Base-by-base conservation (phyloP, 441 rosid genomes). In the Brassica hybrid region DNA sequence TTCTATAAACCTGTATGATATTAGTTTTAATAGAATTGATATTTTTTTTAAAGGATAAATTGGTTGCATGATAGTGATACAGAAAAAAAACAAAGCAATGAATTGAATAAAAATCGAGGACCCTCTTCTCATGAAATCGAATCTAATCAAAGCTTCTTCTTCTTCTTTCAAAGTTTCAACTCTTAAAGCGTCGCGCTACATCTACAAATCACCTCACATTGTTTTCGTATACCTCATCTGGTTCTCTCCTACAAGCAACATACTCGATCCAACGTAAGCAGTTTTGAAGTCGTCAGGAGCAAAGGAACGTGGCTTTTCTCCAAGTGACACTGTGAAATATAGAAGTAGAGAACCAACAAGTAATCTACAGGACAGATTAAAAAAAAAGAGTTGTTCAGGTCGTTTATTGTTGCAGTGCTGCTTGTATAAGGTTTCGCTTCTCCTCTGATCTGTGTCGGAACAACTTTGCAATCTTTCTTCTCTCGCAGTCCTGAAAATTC, bases 401-500 rank as follows among this genome's bases (percentile, higher is more conserved):
- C 36, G 75, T 69, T 74, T 86, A 89, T 79, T 78, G 84, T 5
- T 36, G 50, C 18, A 73, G 79, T 69, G 82, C 87, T 83, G 79
- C 87, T 78, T 81, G 86, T 45, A 50, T 81, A 63, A 77, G 76
- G 80, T 78, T 83, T 65, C 86, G 83, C 84, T 89, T 89, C 88
- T 96, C 98, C 43, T 85, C 90, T 41, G 93, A 80, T 73, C 97
- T 87, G 78, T 94, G 99, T 60, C 84, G 96, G 78, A 86, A 94
- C 83, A 91, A 75, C 85, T 93, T 93, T 0, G 99, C 92, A 62
- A 92, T 71, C 18, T 85, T 83, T 82, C 98, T 86, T 85, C 99
- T 92, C 82, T 96, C 99, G 71, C 99, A 96, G 74, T 94, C 99
- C 99, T 96, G 92, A 76, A 18, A 77, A 75, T 60, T 41, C 34